These are phyloP conservation scores for Mollisia scopiformis DNA, from an alignment of 2,329 filamentous ascomycete species.

Conservation along the genomic window DNA sequence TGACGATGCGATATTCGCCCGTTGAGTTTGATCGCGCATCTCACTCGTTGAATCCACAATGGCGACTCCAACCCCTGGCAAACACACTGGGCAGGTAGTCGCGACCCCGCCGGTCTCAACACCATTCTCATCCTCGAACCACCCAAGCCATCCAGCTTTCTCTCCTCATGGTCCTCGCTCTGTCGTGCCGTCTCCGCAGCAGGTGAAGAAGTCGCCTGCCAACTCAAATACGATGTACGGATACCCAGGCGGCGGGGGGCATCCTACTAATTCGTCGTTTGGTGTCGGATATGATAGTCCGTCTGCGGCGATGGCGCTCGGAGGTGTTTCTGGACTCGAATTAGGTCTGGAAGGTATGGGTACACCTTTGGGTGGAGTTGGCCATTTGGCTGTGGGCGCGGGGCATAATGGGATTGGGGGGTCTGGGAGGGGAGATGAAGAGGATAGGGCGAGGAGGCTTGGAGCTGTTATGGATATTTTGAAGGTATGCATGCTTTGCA, in stretches of 20 bases:
- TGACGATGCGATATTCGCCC: not conserved
- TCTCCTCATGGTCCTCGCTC: constrained; percentile 54
- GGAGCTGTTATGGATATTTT: constrained; percentile 35
- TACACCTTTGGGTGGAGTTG: constrained; percentile 14
- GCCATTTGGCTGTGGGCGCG: not conserved
- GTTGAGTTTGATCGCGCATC: not conserved
- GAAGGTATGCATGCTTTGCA: constrained; percentile 22
- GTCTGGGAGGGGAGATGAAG: constrained; percentile 46
- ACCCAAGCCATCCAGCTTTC: constrained; percentile 55
- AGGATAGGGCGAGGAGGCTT: constrained; percentile 52
- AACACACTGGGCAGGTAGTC: constrained; percentile 24
- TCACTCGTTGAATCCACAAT: constrained; percentile 22
- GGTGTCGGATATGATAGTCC: constrained; percentile 62
- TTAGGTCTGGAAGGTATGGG: constrained; percentile 37
- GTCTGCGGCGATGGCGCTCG: constrained; percentile 63
- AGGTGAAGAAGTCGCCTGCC: constrained; percentile 60
- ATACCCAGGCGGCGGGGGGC: constrained; percentile 32
- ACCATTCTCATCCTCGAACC: constrained; percentile 57
- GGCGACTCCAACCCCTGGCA: constrained; percentile 38
- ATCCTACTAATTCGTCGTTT: constrained; percentile 43
- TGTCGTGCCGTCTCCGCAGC: constrained; percentile 61
- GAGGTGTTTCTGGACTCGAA: constrained; percentile 48
- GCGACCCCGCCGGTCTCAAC: constrained; percentile 70
- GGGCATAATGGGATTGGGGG: not conserved
- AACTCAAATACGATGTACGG: constrained; percentile 50